These are phyloP conservation scores for Eucalyptus regnans DNA, from an alignment of 345 rosid species.

Conservation along the genomic window DNA sequence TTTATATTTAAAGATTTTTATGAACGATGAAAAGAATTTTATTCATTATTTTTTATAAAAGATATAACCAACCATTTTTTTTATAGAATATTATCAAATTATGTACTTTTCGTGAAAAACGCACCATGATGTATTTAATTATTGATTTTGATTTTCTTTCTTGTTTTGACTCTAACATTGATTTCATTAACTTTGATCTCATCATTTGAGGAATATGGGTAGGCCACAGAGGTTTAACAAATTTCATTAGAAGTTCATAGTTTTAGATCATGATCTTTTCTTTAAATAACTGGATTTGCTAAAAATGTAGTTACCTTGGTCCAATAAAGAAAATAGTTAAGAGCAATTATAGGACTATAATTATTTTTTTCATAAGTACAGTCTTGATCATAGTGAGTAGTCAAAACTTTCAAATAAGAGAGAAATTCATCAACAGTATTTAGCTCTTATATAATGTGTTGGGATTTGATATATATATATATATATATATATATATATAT, in stretches of 20 bases:
- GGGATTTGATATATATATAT: not conserved
- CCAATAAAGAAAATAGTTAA: not conserved
- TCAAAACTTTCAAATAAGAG: not conserved
- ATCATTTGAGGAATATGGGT: not conserved
- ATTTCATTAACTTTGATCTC: not conserved
- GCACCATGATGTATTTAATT: not conserved
- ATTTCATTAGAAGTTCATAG: not conserved
- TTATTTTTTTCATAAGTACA: not conserved
- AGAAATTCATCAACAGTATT: not conserved
- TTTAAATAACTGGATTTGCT: not conserved
- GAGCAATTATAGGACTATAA: not conserved
- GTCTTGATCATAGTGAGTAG: not conserved
- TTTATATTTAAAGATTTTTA: too few species aligned
- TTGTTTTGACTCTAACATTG: not conserved
- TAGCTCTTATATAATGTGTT: not conserved
- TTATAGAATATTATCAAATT: too few species aligned
- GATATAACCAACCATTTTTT: too few species aligned
- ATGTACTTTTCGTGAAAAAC: too few species aligned
- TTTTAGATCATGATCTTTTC: not conserved
- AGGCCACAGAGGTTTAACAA: not conserved
- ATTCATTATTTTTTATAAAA: too few species aligned
- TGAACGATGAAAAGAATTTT: not conserved
- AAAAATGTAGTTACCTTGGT: not conserved
- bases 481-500: too few species aligned
- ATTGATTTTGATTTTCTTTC: not conserved